phyloP scores from a whole-genome alignment of 108 stramenopile genomes.

The Nitzschia sp. region DNA sequence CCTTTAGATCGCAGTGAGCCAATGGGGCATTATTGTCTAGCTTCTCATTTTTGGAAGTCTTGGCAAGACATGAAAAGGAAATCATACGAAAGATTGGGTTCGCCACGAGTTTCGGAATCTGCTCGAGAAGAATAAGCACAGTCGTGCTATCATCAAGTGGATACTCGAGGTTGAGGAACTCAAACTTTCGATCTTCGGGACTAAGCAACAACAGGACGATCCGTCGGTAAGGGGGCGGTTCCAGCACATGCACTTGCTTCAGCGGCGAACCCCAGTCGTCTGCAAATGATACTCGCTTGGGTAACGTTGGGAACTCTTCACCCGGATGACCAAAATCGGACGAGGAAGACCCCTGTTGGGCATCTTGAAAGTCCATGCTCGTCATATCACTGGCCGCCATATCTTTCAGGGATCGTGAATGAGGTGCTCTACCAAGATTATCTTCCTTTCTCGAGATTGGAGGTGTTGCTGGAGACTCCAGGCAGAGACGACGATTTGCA shows the following conservation, averaged over 20 bases:
- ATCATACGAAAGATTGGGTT: constrained; percentile 5
- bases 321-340: background rate
- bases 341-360: background rate
- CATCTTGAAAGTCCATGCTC: background rate
- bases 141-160: constrained; percentile 19
- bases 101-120: constrained; percentile 13
- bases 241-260: background rate
- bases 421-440: no score
- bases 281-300: constrained; percentile 17
- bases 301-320: background rate
- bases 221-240: background rate
- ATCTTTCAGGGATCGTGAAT: no score
- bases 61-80: constrained; percentile 13
- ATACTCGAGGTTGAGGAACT: constrained; percentile 35
- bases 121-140: constrained; percentile 25
- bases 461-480: no score
- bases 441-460: no score
- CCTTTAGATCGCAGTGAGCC: constrained; percentile 1
- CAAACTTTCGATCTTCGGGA: constrained; percentile 33
- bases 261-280: constrained; percentile 8
- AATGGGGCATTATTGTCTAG: background rate
- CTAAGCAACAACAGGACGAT: constrained; percentile 26
- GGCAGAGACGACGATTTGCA: no score
- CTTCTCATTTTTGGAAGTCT: background rate
- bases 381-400: background rate